Evolutionary conservation across 2,329 filamentous ascomycete genomes (phyloP), one percentile per base, ranked within the genome.

Genomic region (Aspergillus thermomutatus): DNA sequence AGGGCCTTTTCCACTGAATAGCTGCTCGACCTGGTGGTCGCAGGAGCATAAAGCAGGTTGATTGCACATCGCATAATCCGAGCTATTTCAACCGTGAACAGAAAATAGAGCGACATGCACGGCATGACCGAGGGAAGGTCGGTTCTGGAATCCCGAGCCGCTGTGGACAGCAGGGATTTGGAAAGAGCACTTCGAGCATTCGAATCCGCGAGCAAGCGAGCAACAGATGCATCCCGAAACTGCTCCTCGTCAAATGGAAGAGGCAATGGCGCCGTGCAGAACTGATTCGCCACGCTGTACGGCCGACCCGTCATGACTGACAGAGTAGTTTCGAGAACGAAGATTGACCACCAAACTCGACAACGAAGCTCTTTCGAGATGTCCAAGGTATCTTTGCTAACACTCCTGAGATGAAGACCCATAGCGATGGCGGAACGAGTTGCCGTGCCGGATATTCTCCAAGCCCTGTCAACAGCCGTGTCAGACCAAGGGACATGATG

Each of bases 341-440:
- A 74, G 8, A 77, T 60, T 25, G 73, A 70, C 70, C 74, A 77
- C 75, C 75, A 78, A 1, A 76, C 66, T 26, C 72, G 66, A 51
- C 73, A 74, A 4, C 75, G 70, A 34, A 69, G 67, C 59, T 76
- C 74, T 54, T 74, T 77, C n/a, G 74, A 71, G 6, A 66, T 61
- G 28, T 70, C 65, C 17, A 69, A 62, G 21, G 75, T 67, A 17
- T 64, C 64, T 3, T 61, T 58, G 37, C 71, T 74, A 19, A 70
- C 66, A 48, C 72, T 75, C 26, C 69, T 70, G 27, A 77, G 60
- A 48, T 77, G 75, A 50, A 78, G 64, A 1, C 74, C 75, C 56
- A 78, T 60, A 0, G 74, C 68, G 26, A 71, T 66, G 1, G 74
- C 72, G 25, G 69, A 73, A 49, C 76, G 69, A n/a, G 75, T 63